Evolutionary conservation across 1,139 yeast genomes (phyloP), one percentile per base, ranked within the genome.

Genomic region (Dujonia santamariae): DNA sequence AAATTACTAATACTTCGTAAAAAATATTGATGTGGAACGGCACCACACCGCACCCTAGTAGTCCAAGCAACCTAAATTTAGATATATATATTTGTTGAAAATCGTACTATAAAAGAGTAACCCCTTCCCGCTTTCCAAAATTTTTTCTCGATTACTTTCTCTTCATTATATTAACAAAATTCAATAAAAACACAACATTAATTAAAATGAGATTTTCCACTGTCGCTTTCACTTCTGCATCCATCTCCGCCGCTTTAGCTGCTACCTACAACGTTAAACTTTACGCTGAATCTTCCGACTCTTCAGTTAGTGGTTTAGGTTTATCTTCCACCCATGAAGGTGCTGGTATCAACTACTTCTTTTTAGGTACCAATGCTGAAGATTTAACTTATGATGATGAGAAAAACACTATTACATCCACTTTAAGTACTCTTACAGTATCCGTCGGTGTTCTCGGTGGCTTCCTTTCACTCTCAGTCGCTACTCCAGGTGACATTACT

Each of bases 281-380:
- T 22, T 19, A 26, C 19, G 36, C 30, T 18, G 32, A 26, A 29
- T 34, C 47, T 18, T 31, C 28, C 29, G 39, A 45, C 38, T 17
- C 26, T 24, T 18, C 36, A 7, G 26, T 42, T 27, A 31, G 34
- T 32, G 38, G 38, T 13, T 19, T 34, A 16, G 46, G 41, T 14
- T 40, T 44, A 29, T 35, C 40, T 12, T 37, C 48, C 12, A 35
- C 40, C 30, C 51, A 46, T 36, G 53, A 47, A 34, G 53, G 53
- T 29, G 51, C 51, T 12, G 53, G 51, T 21, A 34, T 45, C 40
- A 45, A 46, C 45, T 47, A 43, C 43, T 37, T 44, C 33, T 39
- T 46, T 31, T 35, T 43, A 12, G 42, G 37, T 9, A 19, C 17
- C 6, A 33, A 37, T 19, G 37, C 47, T 22, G 43, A 31, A 25